Evolutionary conservation across 768 basidiomycete genomes (phyloP).

Genomic region (Lentinula sp.): DNA sequence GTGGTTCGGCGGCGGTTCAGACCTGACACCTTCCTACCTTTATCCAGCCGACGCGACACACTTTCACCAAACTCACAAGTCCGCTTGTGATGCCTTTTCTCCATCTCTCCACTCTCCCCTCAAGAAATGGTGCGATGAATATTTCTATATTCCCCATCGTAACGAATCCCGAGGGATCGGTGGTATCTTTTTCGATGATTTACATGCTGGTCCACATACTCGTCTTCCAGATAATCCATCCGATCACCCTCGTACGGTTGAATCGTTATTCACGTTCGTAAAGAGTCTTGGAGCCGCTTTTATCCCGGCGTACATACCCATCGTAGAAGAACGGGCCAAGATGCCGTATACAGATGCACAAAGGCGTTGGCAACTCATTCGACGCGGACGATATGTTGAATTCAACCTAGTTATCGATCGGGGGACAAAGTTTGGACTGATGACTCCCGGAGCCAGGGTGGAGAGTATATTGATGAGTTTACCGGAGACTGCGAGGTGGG

Average conservation of each 20-base stretch:
- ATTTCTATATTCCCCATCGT: conserved; percentile 91
- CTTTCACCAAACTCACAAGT: conserved; percentile 78
- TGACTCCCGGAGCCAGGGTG: conserved; percentile 79
- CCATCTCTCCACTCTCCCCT: conserved; percentile 64
- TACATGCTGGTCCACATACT: conserved; percentile 60
- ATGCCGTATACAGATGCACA: conserved; percentile 58
- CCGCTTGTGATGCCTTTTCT: conserved; percentile 71
- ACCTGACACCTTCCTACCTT: conserved; percentile 91
- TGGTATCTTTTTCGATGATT: conserved; percentile 95
- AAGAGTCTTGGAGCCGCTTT: conserved; percentile 72
- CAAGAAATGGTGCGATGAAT: conserved; percentile 97
- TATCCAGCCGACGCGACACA: conserved; percentile 81
- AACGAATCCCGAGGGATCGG: conserved; percentile 84
- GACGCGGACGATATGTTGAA: conserved; percentile 92
- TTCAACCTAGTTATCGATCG: conserved; percentile 87
- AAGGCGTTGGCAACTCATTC: conserved; percentile 88
- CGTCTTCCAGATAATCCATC: conserved; percentile 38
- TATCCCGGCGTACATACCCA: conserved; percentile 85
- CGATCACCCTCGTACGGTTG: conserved; percentile 47
- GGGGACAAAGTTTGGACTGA: conserved; percentile 83
- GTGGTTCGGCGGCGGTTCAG: conserved; percentile 99
- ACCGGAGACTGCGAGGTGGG: conserved; percentile 85
- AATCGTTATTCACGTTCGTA: conserved; percentile 75
- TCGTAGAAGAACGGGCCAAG: conserved; percentile 54
- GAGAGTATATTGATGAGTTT: conserved; percentile 90